phyloP scores from a whole-genome alignment of 495 filamentous ascomycete species.

The Aspergillus bertholletiae region DNA sequence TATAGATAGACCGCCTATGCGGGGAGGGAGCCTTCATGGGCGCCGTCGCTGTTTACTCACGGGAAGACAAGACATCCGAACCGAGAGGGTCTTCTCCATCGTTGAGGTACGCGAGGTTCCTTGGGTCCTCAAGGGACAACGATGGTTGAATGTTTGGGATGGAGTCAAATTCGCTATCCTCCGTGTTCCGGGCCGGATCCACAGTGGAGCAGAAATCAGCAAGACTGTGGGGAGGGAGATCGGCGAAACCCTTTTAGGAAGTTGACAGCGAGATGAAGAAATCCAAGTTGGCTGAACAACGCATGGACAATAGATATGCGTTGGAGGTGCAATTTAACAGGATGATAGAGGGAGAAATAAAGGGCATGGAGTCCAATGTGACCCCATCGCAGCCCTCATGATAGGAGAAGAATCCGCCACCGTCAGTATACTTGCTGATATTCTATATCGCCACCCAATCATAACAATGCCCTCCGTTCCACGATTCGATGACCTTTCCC shows the following conservation, averaged over 20 bases:
- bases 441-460: neutral
- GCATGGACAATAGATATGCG: neutral
- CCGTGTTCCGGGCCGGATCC: neutral
- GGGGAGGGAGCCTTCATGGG: too few relatives aligned
- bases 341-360: neutral
- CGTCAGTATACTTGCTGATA: neutral
- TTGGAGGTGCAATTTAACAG: neutral
- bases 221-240: neutral
- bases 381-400: neutral
- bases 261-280: neutral
- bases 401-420: neutral
- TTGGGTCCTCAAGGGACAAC: neutral
- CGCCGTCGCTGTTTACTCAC: neutral
- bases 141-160: neutral
- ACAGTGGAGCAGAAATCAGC: neutral
- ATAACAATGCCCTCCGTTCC: constrained; percentile 20
- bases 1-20: too few relatives aligned
- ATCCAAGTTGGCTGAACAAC: neutral
- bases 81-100: neutral
- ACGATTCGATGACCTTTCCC: constrained; percentile 56
- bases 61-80: neutral
- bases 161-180: neutral
- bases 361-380: neutral
- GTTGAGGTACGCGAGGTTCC: neutral
- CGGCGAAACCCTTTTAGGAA: neutral